Evolutionary conservation across 306 rosid genomes (phyloP).

Genomic region (Abrus precatorius): DNA sequence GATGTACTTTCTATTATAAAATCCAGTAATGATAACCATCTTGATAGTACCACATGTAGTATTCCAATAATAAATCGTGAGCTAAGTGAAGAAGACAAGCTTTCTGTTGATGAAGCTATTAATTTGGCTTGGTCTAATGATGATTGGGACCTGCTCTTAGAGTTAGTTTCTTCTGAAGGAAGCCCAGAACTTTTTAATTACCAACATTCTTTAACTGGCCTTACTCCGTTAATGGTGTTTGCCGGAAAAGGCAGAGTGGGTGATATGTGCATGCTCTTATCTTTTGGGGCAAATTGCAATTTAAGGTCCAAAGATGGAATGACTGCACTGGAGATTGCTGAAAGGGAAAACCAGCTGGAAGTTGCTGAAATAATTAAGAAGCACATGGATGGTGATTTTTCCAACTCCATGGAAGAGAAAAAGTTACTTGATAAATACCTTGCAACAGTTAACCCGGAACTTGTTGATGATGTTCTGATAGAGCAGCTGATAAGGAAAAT

Average conservation of each 20-base stretch:
- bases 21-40: slow-evolving; percentile 63
- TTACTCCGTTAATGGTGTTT: slow-evolving; percentile 89
- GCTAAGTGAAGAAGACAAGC: slow-evolving; percentile 73
- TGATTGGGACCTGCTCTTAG: slow-evolving; percentile 79
- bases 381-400: slow-evolving; percentile 60
- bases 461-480: slow-evolving; percentile 73
- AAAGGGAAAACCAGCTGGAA: slow-evolving; percentile 67
- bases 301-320: slow-evolving; percentile 76
- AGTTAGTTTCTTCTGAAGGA: slow-evolving; percentile 74
- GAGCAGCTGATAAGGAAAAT: slow-evolving; percentile 78
- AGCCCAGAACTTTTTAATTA: slow-evolving; percentile 65
- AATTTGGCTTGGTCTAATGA: slow-evolving; percentile 83
- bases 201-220: slow-evolving; percentile 84
- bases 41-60: slow-evolving; percentile 52
- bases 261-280: slow-evolving; percentile 83
- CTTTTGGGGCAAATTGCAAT: slow-evolving; percentile 79
- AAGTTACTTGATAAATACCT: slow-evolving; percentile 69
- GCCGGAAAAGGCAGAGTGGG: slow-evolving; percentile 89
- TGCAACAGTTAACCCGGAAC: slow-evolving; percentile 65
- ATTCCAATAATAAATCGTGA: slow-evolving; percentile 47
- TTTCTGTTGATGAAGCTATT: slow-evolving; percentile 84
- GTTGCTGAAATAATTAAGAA: slow-evolving; percentile 66
- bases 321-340: slow-evolving; percentile 78
- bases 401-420: slow-evolving; percentile 61
- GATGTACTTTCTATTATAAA: slow-evolving; percentile 80